phyloP scores from a whole-genome alignment of 108 stramenopile species.

The Cyclostephanos tholiformis region DNA sequence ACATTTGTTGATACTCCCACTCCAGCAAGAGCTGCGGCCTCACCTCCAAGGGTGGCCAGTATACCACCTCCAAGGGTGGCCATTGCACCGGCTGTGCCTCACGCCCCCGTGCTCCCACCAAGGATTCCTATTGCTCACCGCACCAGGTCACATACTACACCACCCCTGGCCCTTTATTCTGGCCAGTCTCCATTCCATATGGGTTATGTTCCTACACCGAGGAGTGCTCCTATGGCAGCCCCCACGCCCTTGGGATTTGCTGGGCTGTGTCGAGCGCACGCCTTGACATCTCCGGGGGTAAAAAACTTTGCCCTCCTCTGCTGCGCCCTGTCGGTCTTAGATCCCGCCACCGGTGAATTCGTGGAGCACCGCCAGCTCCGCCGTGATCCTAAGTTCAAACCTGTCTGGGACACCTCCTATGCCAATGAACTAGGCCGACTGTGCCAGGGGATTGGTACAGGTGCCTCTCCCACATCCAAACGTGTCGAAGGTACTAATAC shows the following conservation, averaged over 20 bases:
- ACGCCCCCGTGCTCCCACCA: not conserved
- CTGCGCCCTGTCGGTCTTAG: not conserved
- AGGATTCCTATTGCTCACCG: not conserved
- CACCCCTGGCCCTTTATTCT: too few species aligned
- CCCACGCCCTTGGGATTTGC: not conserved
- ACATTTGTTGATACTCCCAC: not conserved
- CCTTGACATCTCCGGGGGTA: not conserved
- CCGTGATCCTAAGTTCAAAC: not conserved
- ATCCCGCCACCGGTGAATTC: not conserved
- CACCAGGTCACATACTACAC: not conserved
- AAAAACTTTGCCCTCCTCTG: not conserved
- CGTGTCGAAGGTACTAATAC: conserved; percentile 5
- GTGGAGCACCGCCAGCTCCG: not conserved
- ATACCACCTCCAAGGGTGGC: conserved; percentile 2
- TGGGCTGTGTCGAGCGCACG: too few species aligned
- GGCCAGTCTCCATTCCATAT: too few species aligned
- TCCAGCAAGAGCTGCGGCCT: not conserved
- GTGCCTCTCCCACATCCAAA: not conserved
- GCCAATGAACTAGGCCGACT: not conserved
- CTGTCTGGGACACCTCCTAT: too few species aligned
- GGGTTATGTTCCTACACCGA: too few species aligned
- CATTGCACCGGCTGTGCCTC: not conserved
- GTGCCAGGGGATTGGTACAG: not conserved
- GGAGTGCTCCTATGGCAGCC: too few species aligned
- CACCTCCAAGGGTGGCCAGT: conserved; percentile 2